These are phyloP conservation scores for Elongisporangium prolatum DNA, from an alignment of 352 stramenopile genomes.

Conservation along the genomic window DNA sequence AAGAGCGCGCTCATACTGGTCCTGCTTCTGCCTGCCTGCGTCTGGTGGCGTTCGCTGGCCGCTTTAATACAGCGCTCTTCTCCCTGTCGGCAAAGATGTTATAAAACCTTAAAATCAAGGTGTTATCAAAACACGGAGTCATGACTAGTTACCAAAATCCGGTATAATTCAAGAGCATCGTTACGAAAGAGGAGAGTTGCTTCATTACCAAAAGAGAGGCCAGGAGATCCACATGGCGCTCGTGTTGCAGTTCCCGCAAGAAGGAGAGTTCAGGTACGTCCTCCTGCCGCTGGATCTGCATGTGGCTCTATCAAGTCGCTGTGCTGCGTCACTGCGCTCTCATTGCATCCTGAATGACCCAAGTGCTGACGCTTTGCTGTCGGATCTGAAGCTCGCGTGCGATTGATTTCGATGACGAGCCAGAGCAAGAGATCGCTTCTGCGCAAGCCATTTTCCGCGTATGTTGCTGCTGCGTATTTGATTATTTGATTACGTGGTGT, in stretches of 20 bases:
- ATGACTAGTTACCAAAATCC: not conserved
- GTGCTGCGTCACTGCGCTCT: not conserved
- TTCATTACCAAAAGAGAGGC: not conserved
- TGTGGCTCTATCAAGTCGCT: not conserved
- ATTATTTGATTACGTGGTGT: not conserved
- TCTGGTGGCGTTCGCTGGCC: not conserved
- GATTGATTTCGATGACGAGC: conserved; percentile 25
- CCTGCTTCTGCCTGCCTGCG: not conserved
- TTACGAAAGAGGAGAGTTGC: not conserved
- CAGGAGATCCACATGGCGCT: conserved; percentile 25
- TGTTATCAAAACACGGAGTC: not conserved
- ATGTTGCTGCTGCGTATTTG: conserved; percentile 10
- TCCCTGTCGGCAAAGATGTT: not conserved
- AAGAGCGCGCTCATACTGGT: conserved; percentile 65
- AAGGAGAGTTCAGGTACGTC: conserved; percentile 51
- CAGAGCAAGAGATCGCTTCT: conserved; percentile 12
- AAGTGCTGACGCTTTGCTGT: too few relatives aligned
- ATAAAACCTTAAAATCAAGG: not conserved
- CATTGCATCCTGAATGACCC: not conserved
- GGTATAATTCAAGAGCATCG: not conserved
- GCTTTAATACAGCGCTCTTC: not conserved
- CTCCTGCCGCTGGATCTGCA: not conserved
- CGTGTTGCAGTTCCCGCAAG: conserved; percentile 34
- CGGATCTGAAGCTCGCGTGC: conserved; percentile 36
- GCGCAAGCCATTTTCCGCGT: conserved; percentile 58